Conservation (phyloP, 805 yeast genomes). For the Schizosaccharomyces cryophilus region DNA sequence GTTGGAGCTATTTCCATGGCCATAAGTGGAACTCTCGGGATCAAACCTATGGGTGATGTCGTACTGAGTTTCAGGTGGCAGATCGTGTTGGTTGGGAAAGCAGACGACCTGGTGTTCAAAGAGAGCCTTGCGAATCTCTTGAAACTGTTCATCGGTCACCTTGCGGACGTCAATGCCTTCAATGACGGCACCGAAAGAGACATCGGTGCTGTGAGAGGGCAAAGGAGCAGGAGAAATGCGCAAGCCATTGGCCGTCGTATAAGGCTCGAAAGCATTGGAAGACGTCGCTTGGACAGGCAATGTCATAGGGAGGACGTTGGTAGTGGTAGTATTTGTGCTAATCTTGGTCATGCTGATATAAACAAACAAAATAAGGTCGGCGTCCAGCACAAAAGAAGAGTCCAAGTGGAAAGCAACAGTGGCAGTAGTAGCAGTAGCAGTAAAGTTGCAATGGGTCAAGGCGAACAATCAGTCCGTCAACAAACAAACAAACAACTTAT, state of each 20-base stretch:
- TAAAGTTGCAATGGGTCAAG: too few relatives aligned
- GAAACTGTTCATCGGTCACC: conserved; percentile 41
- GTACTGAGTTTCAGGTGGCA: conserved; percentile 55
- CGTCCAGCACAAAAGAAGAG: too few relatives aligned
- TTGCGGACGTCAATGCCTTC: conserved; percentile 32
- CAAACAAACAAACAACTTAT: too few relatives aligned
- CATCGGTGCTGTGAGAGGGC: background rate
- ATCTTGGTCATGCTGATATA: too few relatives aligned
- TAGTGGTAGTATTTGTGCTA: too few relatives aligned
- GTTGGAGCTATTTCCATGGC: conserved; percentile 61
- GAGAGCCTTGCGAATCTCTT: conserved; percentile 34
- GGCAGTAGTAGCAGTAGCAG: too few relatives aligned
- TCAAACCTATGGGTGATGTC: conserved; percentile 54
- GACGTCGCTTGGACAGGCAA: background rate
- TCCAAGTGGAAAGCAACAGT: too few relatives aligned
- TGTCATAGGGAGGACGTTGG: too few relatives aligned
- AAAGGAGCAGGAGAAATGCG: background rate
- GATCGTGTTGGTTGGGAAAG: conserved; percentile 42
- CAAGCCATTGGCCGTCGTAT: background rate
- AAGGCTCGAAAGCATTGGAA: background rate
- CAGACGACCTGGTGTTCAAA: conserved; percentile 47
- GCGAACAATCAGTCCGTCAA: too few relatives aligned
- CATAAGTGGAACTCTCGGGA: conserved; percentile 50
- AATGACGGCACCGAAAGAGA: background rate
- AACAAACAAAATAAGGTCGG: too few relatives aligned